These are phyloP conservation scores for Ramichloridium luteum DNA, from an alignment of 2,329 filamentous ascomycete genomes.

Conservation along the genomic window DNA sequence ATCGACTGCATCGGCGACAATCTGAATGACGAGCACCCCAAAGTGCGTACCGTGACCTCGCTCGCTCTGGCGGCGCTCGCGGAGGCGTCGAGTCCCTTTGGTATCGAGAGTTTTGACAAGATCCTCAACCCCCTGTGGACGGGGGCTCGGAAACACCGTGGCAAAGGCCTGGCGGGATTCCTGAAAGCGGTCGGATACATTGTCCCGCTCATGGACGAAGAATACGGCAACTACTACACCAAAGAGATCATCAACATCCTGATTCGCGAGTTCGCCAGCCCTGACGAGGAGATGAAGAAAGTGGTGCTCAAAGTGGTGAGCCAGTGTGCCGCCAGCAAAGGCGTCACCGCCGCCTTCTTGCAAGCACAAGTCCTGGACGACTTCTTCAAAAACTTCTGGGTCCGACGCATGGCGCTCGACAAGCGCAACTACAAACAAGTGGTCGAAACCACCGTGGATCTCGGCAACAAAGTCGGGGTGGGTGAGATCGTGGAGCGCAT, in stretches of 20 bases:
- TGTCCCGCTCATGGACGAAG: conserved; percentile 97
- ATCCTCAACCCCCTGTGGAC: conserved; percentile 97
- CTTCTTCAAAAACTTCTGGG: conserved; percentile 99
- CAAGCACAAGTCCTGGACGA: conserved; percentile 92
- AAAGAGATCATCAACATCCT: conserved; percentile 98
- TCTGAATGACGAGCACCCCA: conserved; percentile 93
- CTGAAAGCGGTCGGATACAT: conserved; percentile 96
- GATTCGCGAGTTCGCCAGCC: conserved; percentile 87
- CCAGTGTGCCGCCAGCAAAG: conserved; percentile 86
- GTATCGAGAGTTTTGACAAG: conserved; percentile 97
- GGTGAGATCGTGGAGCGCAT: conserved; percentile 89
- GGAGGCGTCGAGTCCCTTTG: conserved; percentile 93
- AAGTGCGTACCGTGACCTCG: conserved; percentile 91
- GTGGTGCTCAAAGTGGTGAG: conserved; percentile 95
- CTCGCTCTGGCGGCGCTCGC: conserved; percentile 89
- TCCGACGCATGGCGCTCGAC: conserved; percentile 89
- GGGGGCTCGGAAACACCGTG: conserved; percentile 86
- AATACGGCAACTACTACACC: conserved; percentile 98
- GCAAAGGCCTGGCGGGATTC: conserved; percentile 90
- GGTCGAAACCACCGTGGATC: conserved; percentile 92
- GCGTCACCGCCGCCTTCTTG: conserved; percentile 86
- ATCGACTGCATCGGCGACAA: conserved; percentile 96
- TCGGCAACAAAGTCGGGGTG: conserved; percentile 95
- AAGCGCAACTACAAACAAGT: conserved; percentile 97
- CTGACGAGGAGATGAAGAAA: conserved; percentile 99